Percentiles rank a stretch among this genome's conserved stretches.
phyloP scores from a whole-genome alignment of 495 filamentous ascomycete species.

The Podospora pseudopauciseta region DNA sequence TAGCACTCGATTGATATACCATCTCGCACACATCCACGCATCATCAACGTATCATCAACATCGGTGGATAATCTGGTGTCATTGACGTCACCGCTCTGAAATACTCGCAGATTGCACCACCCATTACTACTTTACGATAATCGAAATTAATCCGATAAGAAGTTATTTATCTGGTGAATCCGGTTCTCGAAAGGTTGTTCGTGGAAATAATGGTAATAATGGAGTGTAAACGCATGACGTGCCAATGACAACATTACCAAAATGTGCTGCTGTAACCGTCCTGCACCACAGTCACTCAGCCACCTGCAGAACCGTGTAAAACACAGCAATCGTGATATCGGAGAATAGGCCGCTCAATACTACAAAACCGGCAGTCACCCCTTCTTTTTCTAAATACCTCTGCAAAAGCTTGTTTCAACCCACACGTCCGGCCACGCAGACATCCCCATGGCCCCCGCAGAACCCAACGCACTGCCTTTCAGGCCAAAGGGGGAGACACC shows the following conservation, averaged over 20 bases:
- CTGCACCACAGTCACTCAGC: too few relatives aligned
- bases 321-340: neutral
- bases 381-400: neutral
- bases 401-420: neutral
- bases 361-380: neutral
- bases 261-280: neutral
- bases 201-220: neutral
- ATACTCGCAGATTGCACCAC: too few relatives aligned
- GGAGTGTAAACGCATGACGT: neutral
- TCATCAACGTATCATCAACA: neutral
- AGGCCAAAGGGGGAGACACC: constrained; percentile 21
- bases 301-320: neutral
- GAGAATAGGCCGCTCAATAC: neutral
- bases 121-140: neutral
- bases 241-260: neutral
- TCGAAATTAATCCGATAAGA: neutral
- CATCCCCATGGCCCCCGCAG: constrained; percentile 19
- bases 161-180: neutral
- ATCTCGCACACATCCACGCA: too few relatives aligned
- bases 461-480: constrained; percentile 24
- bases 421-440: neutral
- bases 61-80: neutral
- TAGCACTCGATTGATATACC: too few relatives aligned
- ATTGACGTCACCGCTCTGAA: neutral
- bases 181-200: neutral